Percentiles rank a stretch among this genome's conserved stretches.
These are phyloP conservation scores for Mortierella sp. DNA, from an alignment of 371 early-diverging fungal genomes.

Conservation along the genomic window DNA sequence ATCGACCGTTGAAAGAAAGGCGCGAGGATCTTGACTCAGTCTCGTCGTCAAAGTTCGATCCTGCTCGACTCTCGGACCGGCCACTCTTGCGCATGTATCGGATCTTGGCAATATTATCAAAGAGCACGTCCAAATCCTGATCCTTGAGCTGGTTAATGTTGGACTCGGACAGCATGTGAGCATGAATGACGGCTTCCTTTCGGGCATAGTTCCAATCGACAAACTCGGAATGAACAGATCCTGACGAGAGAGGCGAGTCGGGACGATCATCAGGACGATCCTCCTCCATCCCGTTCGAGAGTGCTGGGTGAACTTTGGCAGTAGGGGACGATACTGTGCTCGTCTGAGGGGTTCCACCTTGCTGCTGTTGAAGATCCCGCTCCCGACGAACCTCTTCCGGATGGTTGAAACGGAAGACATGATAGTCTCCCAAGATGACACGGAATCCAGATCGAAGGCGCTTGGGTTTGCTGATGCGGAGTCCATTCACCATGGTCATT, in stretches of 20 bases:
- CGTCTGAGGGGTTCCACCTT: slow-evolving; percentile 15
- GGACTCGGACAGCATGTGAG: slow-evolving; percentile 57
- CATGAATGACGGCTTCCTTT: slow-evolving; percentile 76
- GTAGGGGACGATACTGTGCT: slow-evolving; percentile 27
- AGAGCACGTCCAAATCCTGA: slow-evolving; percentile 73
- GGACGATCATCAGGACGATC: slow-evolving; percentile 62
- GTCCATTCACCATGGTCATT: slow-evolving; percentile 85
- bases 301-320: slow-evolving; percentile 17
- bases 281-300: slow-evolving; percentile 51
- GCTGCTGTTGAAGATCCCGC: slow-evolving; percentile 59
- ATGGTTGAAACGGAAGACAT: slow-evolving; percentile 89
- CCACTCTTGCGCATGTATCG: slow-evolving; percentile 63
- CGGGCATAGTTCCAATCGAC: slow-evolving; percentile 88
- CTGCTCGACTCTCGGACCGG: slow-evolving; percentile 68
- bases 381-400: slow-evolving; percentile 89
- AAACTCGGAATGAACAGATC: slow-evolving; percentile 69
- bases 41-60: slow-evolving; percentile 68
- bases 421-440: slow-evolving; percentile 85
- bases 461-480: slow-evolving; percentile 70
- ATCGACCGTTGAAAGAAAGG: slow-evolving; percentile 37
- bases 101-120: slow-evolving; percentile 70
- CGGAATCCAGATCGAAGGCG: slow-evolving; percentile 83
- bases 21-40: slow-evolving; percentile 62
- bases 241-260: slow-evolving; percentile 72
- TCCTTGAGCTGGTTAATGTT: slow-evolving; percentile 68